Percentiles rank a stretch among this genome's conserved stretches.
phyloP scores from a whole-genome alignment of 2,329 filamentous ascomycete species.

The Ciborinia camelliae region DNA sequence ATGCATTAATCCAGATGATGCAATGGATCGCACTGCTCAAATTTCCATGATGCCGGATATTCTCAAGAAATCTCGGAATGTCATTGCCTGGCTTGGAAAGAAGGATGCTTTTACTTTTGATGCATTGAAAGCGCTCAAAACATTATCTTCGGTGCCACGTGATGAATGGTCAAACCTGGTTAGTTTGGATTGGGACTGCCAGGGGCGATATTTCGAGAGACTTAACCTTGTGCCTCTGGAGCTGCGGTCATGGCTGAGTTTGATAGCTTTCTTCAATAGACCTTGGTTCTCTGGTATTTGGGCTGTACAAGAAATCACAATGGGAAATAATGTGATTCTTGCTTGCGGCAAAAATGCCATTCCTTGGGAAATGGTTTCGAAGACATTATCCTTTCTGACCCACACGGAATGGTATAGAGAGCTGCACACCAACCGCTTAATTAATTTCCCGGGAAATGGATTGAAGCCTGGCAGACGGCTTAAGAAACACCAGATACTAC shows the following conservation, averaged over 20 bases:
- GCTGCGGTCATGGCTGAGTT: background rate
- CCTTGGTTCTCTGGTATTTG: slow-evolving; percentile 12
- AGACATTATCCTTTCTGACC: background rate
- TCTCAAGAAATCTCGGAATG: slow-evolving; percentile 18
- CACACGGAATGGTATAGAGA: slow-evolving; percentile 7
- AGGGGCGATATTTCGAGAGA: background rate
- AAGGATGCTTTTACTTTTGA: slow-evolving; percentile 11
- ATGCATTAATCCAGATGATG: slow-evolving; percentile 22
- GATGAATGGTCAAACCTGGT: slow-evolving; percentile 9
- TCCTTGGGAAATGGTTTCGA: slow-evolving; percentile 7
- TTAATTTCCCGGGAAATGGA: background rate
- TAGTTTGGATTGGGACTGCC: background rate
- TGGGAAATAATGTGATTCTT: slow-evolving; percentile 2
- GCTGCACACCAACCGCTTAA: background rate
- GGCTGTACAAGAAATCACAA: slow-evolving; percentile 7
- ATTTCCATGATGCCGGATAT: slow-evolving; percentile 22
- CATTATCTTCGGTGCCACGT: background rate
- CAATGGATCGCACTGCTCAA: slow-evolving; percentile 19
- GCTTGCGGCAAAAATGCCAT: background rate
- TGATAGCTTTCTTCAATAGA: slow-evolving; percentile 14
- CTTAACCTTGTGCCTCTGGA: background rate
- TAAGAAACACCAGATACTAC: background rate
- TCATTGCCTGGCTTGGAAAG: slow-evolving; percentile 23
- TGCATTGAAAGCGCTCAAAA: slow-evolving; percentile 7
- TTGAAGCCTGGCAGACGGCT: background rate